phyloP scores from a whole-genome alignment of 345 rosid genomes.

The Theobroma cacao region DNA sequence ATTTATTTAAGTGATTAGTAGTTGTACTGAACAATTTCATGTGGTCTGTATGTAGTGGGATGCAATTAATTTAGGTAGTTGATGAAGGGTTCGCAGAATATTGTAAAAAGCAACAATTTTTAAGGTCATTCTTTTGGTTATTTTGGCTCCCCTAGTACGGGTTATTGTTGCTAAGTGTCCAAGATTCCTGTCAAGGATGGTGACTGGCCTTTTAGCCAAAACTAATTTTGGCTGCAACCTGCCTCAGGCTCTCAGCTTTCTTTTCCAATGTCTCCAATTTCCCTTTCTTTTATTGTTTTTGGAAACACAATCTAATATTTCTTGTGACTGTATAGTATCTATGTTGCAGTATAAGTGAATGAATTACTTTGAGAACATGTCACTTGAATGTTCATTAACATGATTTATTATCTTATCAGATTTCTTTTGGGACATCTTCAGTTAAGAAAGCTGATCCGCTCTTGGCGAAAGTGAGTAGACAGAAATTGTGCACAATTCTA shows the following conservation, averaged over 20 bases:
- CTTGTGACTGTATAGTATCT: background rate
- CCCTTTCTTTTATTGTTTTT: too few species aligned
- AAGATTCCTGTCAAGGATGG: too few species aligned
- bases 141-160: background rate
- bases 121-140: background rate
- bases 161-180: background rate
- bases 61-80: background rate
- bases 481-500: background rate
- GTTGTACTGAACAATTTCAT: background rate
- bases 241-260: too few species aligned
- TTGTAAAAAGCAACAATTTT: background rate
- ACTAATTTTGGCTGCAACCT: too few species aligned
- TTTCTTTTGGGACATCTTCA: constrained; percentile 50
- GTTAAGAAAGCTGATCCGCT: constrained; percentile 33
- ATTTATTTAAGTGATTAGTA: background rate
- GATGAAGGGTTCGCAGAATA: background rate
- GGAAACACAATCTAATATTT: background rate
- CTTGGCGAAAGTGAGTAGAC: constrained; percentile 59
- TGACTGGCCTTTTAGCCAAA: too few species aligned
- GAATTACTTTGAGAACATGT: background rate
- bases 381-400: constrained; percentile 10
- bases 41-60: background rate
- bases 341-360: background rate
- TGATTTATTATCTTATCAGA: constrained; percentile 33
- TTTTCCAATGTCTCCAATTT: too few species aligned